Percentiles rank a stretch among this genome's conserved stretches.
phyloP scores from a whole-genome alignment of 2,329 filamentous ascomycete species.

The Diaporthe ilicicola region DNA sequence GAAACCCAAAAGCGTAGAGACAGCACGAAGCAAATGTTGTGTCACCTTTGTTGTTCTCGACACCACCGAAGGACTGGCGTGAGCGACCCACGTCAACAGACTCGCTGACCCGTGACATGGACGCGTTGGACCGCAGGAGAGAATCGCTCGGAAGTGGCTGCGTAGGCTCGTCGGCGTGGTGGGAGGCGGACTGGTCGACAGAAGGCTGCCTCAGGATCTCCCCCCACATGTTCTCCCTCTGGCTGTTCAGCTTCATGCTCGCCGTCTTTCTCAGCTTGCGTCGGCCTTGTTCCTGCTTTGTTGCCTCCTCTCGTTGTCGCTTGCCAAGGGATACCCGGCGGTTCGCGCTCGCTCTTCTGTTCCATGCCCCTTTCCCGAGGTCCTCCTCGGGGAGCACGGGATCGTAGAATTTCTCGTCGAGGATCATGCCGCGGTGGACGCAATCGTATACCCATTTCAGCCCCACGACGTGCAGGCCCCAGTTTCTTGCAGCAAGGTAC shows the following conservation, averaged over 20 bases:
- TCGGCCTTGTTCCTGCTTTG: constrained; percentile 63
- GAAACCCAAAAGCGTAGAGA: constrained; percentile 70
- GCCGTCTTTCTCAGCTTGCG: constrained; percentile 89
- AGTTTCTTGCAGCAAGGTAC: constrained; percentile 85
- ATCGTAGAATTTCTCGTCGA: constrained; percentile 88
- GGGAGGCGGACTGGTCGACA: constrained; percentile 39
- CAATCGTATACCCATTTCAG: constrained; percentile 88
- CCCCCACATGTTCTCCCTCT: constrained; percentile 88
- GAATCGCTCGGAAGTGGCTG: constrained; percentile 28
- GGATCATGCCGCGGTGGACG: constrained; percentile 84
- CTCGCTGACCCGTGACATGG: constrained; percentile 6
- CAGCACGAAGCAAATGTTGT: constrained; percentile 63
- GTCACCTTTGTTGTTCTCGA: constrained; percentile 41
- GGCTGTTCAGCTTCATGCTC: constrained; percentile 81
- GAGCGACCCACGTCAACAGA: constrained; percentile 13
- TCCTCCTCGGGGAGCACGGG: constrained; percentile 74
- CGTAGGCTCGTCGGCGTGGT: constrained; percentile 29
- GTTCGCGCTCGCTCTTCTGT: constrained; percentile 54
- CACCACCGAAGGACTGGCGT: constrained; percentile 37
- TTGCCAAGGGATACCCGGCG: constrained; percentile 63
- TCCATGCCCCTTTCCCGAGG: constrained; percentile 82
- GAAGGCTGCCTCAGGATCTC: constrained; percentile 74
- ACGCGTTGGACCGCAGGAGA: constrained; percentile 3
- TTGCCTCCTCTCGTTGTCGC: constrained; percentile 60
- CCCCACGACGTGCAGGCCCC: constrained; percentile 82